Conservation (phyloP, 225 moss, liverwort and hornwort species). For the Lunularia cruciata region DNA sequence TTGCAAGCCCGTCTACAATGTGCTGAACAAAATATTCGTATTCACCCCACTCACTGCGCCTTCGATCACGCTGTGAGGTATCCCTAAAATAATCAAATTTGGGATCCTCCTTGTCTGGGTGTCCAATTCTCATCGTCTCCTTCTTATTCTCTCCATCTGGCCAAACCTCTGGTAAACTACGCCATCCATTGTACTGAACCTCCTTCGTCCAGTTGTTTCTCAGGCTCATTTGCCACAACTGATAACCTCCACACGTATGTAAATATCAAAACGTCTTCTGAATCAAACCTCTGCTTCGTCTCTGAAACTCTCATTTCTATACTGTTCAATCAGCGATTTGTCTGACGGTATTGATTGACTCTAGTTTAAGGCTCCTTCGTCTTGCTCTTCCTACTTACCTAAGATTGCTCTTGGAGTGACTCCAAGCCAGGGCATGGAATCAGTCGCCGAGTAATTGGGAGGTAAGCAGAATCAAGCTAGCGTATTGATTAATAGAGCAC, state of each 20-base stretch:
- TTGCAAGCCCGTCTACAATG: constrained; percentile 29
- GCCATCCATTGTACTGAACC: constrained; percentile 3
- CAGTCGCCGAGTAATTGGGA: too few relatives aligned
- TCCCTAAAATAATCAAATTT: constrained; percentile 32
- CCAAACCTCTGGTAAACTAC: constrained; percentile 11
- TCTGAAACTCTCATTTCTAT: background rate
- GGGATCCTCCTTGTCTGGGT: constrained; percentile 11
- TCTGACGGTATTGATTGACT: background rate
- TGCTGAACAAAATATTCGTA: constrained; percentile 36
- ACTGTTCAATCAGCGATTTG: background rate
- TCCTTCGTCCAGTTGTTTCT: constrained; percentile 35
- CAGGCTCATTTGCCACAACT: constrained; percentile 43
- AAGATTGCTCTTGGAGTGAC: background rate
- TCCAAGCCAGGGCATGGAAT: background rate
- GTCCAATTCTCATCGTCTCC: constrained; percentile 31
- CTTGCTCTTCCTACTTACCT: background rate
- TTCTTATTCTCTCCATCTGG: constrained; percentile 25
- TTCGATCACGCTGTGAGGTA: constrained; percentile 23
- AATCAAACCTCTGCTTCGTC: constrained; percentile 1
- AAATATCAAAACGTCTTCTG: constrained; percentile 2
- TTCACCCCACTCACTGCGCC: constrained; percentile 34
- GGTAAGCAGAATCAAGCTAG: too few relatives aligned
- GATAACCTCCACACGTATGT: constrained; percentile 26
- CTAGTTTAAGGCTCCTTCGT: background rate
- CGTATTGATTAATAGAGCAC: too few relatives aligned